Percentiles rank a stretch among this genome's conserved stretches.
These are phyloP conservation scores for Rhizopus delemar DNA, from an alignment of 371 early-diverging fungal genomes.

Conservation along the genomic window DNA sequence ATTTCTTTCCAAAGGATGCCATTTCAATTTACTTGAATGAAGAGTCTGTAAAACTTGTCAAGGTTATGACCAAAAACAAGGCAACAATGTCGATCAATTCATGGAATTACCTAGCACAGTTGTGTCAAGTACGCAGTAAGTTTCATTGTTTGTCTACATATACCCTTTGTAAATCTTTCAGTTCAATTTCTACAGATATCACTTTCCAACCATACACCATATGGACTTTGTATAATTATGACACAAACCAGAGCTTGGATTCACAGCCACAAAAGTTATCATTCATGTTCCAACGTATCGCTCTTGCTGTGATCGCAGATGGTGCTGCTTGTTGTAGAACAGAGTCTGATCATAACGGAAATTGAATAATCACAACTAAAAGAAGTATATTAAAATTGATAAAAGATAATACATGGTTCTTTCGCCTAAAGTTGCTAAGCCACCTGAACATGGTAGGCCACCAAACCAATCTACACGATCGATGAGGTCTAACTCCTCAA, in stretches of 20 bases:
- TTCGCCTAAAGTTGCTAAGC: neutral
- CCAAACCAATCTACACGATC: neutral
- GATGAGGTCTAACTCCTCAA: neutral
- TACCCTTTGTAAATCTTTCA: conserved; percentile 17
- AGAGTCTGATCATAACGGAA: too few relatives aligned
- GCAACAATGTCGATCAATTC: conserved; percentile 10
- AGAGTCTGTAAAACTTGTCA: conserved; percentile 21
- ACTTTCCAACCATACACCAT: conserved; percentile 13
- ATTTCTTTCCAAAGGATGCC: conserved; percentile 15
- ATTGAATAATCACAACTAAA: too few relatives aligned
- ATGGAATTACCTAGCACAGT: conserved; percentile 11
- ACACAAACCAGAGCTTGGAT: conserved; percentile 8
- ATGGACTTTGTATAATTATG: conserved; percentile 9
- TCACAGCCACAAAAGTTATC: conserved; percentile 17
- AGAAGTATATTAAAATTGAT: too few relatives aligned
- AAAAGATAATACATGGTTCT: neutral
- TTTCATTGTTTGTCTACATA: conserved; percentile 21
- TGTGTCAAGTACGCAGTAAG: conserved; percentile 14
- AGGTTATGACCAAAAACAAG: conserved; percentile 14
- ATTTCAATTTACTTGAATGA: conserved; percentile 18
- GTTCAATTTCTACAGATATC: conserved; percentile 14
- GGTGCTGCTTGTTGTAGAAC: too few relatives aligned
- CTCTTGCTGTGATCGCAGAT: conserved; percentile 14
- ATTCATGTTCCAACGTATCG: conserved; percentile 13
- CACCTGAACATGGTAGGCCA: neutral